Evolutionary conservation across 768 basidiomycete genomes (phyloP).

Genomic region (Xerocomellus dryophilus): DNA sequence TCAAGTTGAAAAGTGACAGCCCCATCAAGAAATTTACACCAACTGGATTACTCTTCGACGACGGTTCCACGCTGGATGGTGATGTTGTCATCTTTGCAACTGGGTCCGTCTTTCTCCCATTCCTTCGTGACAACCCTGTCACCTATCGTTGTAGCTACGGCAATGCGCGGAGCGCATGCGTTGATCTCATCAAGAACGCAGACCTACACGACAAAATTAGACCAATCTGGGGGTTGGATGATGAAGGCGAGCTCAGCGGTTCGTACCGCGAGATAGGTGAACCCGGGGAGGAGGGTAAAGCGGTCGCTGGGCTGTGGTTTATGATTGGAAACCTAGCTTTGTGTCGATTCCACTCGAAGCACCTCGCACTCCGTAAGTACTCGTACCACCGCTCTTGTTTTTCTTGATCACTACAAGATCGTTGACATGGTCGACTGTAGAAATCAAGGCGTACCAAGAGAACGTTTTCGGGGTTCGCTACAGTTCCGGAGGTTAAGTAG

Average conservation of each 20-base stretch:
- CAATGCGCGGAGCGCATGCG: constrained; percentile 17
- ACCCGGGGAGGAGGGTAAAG: constrained; percentile 13
- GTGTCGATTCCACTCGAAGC: constrained; percentile 66
- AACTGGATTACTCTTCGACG: constrained; percentile 23
- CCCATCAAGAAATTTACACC: constrained; percentile 34
- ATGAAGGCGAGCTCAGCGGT: constrained; percentile 30
- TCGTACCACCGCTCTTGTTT: not conserved
- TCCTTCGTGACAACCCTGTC: not conserved
- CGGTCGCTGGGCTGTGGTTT: constrained; percentile 43
- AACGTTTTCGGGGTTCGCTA: constrained; percentile 36
- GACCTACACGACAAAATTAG: constrained; percentile 21
- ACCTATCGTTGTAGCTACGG: constrained; percentile 12
- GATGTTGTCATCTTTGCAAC: constrained; percentile 39
- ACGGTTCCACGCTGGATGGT: constrained; percentile 39
- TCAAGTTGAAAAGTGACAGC: constrained; percentile 39
- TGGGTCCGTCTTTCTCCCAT: constrained; percentile 20
- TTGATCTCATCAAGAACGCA: constrained; percentile 19
- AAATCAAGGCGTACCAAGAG: constrained; percentile 68
- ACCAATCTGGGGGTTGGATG: constrained; percentile 31
- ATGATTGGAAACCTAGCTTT: constrained; percentile 63
- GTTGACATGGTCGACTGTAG: constrained; percentile 31
- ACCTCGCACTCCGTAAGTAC: constrained; percentile 59
- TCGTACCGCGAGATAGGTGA: constrained; percentile 49
- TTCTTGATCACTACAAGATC: not conserved
- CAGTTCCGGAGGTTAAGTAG: not conserved